Evolutionary conservation across 768 basidiomycete genomes (phyloP).

Genomic region (Suillus decipiens): DNA sequence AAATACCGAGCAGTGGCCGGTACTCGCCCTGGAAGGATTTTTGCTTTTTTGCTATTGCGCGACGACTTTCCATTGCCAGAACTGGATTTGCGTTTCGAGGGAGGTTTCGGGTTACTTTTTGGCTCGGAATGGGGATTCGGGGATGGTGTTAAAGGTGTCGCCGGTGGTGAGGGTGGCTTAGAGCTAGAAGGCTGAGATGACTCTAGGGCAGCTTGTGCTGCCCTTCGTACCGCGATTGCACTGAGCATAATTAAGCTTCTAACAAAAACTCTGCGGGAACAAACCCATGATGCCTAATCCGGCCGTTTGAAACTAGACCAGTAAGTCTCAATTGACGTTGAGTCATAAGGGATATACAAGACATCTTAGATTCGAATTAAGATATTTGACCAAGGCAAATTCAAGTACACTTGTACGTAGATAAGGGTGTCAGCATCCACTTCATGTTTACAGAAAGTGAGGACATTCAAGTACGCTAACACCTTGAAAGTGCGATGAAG

Average conservation of each 20-base stretch:
- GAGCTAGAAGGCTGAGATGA: not conserved
- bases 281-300: too few relatives aligned
- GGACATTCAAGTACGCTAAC: too few relatives aligned
- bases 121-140: not conserved
- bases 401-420: too few relatives aligned
- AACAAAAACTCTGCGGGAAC: too few relatives aligned
- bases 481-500: too few relatives aligned
- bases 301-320: too few relatives aligned
- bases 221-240: slow-evolving; percentile 1
- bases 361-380: too few relatives aligned
- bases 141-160: not conserved
- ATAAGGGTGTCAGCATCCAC: too few relatives aligned
- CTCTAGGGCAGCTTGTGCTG: not conserved
- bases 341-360: too few relatives aligned
- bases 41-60: not conserved
- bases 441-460: too few relatives aligned
- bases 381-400: too few relatives aligned
- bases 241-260: not conserved
- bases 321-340: too few relatives aligned
- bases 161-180: not conserved
- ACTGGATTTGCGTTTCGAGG: slow-evolving; percentile 3
- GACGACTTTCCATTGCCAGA: not conserved
- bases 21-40: not conserved
- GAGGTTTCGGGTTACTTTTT: not conserved
- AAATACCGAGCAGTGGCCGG: not conserved